Base-by-base conservation (phyloP, 345 rosid species). In the Camelina hispida region DNA sequence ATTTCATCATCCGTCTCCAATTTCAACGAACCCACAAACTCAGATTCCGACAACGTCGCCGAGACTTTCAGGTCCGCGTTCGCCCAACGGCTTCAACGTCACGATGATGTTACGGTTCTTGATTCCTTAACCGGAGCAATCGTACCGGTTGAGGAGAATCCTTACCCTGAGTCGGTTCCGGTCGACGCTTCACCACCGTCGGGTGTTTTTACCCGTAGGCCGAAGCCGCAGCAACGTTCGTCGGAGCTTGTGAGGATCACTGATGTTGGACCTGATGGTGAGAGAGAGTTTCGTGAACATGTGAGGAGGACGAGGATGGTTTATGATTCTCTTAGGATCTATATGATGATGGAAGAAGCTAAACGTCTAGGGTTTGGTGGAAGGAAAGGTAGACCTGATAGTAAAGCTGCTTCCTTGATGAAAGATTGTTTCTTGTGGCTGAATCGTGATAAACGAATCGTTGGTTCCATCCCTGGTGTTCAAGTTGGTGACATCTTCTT, bases 391-490 rank as follows among this genome's bases (percentile, higher is more conserved):
- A 80, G 48, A 72, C 74, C 87, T 2, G 93, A 88, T 61, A 60
- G 85, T 77, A 83, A 62, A 65, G 95, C 91, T 14, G 87, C 96
- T 37, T 62, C 87, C 0, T 52, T 87, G 50, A 87, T 91, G 94
- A 83, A 83, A 65, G 87, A 83, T 7, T 80, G 84, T 22, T 83
- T 77, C 2, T 66, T 91, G 38, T 93, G 98, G 98, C 68, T 91
- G 2, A 86, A 87, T 67, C 90, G 90, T 2, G 97, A 89, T 61
- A 89, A 88, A 79, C 79, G 96, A 37, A 88, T 93, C 34, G 94
- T 93, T 15, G 98, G 98, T 56, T 65, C 97, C 37, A 84, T 93
- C 9, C 95, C 98, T 2, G 97, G 98, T 2, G 81, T 93, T 13
- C 73, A 81, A 57, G 72, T 93, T 30, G 98, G 98, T 3, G 98